Evolutionary conservation across 495 filamentous ascomycete species (phyloP).

Genomic region (Xylaria castorea): DNA sequence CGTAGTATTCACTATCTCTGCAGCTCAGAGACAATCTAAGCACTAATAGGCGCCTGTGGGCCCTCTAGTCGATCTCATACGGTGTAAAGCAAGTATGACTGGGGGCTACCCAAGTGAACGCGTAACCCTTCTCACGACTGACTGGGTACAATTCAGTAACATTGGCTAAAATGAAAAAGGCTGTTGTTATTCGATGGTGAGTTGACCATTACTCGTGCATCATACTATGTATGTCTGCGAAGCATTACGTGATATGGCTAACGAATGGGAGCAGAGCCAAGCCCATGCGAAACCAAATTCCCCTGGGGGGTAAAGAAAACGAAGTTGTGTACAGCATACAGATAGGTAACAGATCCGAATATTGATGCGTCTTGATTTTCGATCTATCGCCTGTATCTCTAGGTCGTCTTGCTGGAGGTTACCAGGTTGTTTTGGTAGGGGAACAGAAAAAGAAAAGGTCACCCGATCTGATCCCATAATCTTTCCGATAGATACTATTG

Average conservation of each 20-base stretch:
- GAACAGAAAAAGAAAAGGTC: constrained; percentile 1
- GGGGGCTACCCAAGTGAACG: constrained; percentile 16
- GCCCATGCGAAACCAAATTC: constrained; percentile 5
- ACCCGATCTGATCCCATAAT: background rate
- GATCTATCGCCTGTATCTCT: background rate
- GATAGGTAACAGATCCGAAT: constrained; percentile 5
- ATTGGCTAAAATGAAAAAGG: background rate
- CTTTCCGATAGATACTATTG: background rate
- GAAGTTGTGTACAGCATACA: background rate
- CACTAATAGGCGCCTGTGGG: constrained; percentile 11
- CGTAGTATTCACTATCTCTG: background rate
- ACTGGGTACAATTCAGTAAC: background rate
- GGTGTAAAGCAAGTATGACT: constrained; percentile 1
- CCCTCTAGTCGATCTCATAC: constrained; percentile 20
- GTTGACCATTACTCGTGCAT: constrained; percentile 13
- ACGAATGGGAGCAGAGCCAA: constrained; percentile 1
- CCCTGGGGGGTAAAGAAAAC: background rate
- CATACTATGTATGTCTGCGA: constrained; percentile 7
- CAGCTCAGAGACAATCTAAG: constrained; percentile 1
- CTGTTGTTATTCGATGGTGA: background rate
- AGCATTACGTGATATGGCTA: constrained; percentile 17
- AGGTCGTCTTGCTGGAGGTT: background rate
- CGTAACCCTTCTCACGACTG: constrained; percentile 22
- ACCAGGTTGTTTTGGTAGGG: background rate
- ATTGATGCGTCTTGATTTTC: background rate